Base-by-base conservation (phyloP, 352 stramenopile species). In the Elongisporangium senticosum region DNA sequence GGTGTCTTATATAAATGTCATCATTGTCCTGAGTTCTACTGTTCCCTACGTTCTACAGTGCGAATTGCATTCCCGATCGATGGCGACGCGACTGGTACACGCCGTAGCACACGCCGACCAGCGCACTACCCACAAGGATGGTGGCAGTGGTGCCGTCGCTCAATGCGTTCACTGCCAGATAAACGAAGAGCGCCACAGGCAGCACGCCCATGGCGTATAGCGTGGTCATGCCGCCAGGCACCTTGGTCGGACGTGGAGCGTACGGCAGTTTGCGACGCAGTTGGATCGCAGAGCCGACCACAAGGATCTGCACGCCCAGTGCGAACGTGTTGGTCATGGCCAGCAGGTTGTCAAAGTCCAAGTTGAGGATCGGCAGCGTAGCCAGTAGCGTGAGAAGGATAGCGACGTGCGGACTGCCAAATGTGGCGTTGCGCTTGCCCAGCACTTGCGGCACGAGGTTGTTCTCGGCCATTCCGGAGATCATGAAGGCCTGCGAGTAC, bases 281-380 rank as follows among this genome's bases (percentile, higher is more conserved):
- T 28, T 93, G 85, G 52, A 98, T 75, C 69, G 95, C 88, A 0
- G 95, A 82, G 10, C 68, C 73, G 61, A 98, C 96, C 56, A 98
- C 92, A 28, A 98, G 64, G 4, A 98, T 47, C 48, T 98, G 70
- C 14, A 86, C 68, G 19, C 84, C 71, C 17, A 83, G 77, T 48
- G 95, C 96, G 57, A 96, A 93, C 7, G 95, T 86, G 68, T 98
- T 98, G 17, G 96, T 78, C 65, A 98, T 81, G 14, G 85, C 71
- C 8, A 97, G 54, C 49, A 96, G 72, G 48, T 76, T 71, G 21
- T 93, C 62, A 56, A 93, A 94, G 53, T 86, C 77, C 43, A 87
- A 19, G 33, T 56, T 69, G 23, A 87, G 23, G 13, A 90, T 59
- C 39, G 67, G 63, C 4, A 89, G 54, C 56, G 70, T 77, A 22